These are phyloP conservation scores for Fraxinus cuspidata DNA, from an alignment of 257 asterid species.

Conservation along the genomic window DNA sequence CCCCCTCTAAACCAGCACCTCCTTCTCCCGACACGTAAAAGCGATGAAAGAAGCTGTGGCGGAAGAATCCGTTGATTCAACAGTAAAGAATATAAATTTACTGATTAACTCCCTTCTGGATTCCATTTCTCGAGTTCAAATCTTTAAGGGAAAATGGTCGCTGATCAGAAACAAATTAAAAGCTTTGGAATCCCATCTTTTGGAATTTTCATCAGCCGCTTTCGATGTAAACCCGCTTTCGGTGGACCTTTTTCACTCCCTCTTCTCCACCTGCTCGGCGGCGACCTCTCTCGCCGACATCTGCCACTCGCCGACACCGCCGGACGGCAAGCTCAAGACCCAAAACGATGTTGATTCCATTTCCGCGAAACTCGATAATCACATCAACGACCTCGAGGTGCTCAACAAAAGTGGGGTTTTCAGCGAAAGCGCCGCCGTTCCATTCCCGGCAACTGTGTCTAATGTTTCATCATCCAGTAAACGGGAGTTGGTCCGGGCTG, in stretches of 20 bases:
- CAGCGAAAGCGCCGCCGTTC: conserved; percentile 26
- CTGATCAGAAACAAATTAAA: conserved; percentile 52
- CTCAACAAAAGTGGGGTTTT: conserved; percentile 52
- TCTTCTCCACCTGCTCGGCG: conserved; percentile 49
- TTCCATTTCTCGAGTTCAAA: conserved; percentile 55
- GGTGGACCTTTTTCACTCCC: conserved; percentile 55
- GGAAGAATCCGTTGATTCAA: conserved; percentile 26
- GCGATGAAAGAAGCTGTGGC: conserved; percentile 57
- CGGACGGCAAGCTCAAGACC: conserved; percentile 73
- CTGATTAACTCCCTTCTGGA: conserved; percentile 49
- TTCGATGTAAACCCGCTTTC: conserved; percentile 42
- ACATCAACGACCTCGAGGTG: conserved; percentile 66
- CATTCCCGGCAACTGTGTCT: conserved; percentile 23
- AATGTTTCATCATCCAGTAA: conserved; percentile 22
- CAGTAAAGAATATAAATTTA: conserved; percentile 3
- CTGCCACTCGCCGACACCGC: conserved; percentile 55
- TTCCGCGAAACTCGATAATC: conserved; percentile 60
- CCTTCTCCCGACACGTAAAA: conserved; percentile 14
- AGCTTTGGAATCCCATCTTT: conserved; percentile 49
- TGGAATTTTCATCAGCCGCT: conserved; percentile 39
- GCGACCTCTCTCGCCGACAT: conserved; percentile 46
- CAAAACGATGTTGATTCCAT: conserved; percentile 73
- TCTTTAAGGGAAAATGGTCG: conserved; percentile 81
- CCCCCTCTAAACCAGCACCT: not conserved
- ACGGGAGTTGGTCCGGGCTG: conserved; percentile 62